Evolutionary conservation across 371 early-diverging fungal genomes (phyloP), one percentile per base, ranked within the genome.

Genomic region (Mucor indicus): DNA sequence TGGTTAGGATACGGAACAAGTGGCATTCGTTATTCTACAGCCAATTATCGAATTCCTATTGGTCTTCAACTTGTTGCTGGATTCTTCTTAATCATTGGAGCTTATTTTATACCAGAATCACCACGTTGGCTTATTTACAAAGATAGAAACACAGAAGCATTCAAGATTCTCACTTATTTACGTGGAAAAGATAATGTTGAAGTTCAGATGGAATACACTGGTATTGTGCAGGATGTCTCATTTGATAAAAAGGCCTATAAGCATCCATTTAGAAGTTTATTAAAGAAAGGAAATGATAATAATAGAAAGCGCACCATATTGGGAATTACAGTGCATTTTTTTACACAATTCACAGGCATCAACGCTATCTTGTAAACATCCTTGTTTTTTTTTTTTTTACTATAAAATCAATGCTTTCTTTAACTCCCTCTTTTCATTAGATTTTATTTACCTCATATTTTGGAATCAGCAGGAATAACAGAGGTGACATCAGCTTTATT

Each of bases 101-200:
- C 85, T 48, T 46, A 73, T 19, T 70, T 87, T 53, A 79, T 93
- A 64, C 95, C 95, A 10, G 72, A 72, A 31, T 63, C 92, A 22
- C 96, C 95, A n/a, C 92, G 97, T 65, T 96, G 93, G 93, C 67
- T 96, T 45, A 79, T 86, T 30, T 81, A 81, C 50, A 57, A 60
- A 21, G 61, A 58, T 43, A 81, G 86, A 11, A 57, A 74, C 17
- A 84, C 85, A 12, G 91, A 94, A 58, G 92, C 88, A 6, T 62
- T 80, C 9, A 29, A 55, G 20, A 86, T 84, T 15, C 59, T 97
- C 4, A 85, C 85, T 29, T 69, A 78, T 31, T 66, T 96, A 60
- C 80, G 91, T 6, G 40, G 42, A 2, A 7, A 21, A 3, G 55
- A 43, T 0, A 48, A 55, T 35, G 44, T 50, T 2, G 51, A 55